phyloP scores from a whole-genome alignment of 495 filamentous ascomycete species.

The Aspergillus saccharolyticus region DNA sequence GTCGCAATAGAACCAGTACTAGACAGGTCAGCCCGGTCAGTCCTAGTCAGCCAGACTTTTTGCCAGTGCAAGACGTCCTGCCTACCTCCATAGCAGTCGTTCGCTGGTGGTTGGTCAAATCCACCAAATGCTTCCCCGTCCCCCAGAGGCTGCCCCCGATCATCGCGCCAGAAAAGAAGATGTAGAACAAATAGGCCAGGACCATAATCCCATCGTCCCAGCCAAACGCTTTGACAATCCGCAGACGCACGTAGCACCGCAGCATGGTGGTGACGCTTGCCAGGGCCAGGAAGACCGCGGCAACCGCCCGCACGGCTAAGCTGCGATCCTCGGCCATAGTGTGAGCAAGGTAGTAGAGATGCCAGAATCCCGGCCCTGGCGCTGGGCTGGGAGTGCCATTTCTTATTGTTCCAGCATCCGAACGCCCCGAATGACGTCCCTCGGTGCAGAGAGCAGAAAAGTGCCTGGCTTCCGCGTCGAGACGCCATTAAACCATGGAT shows the following conservation, averaged over 20 bases:
- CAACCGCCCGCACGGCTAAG: not conserved
- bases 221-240: conserved; percentile 16
- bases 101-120: conserved; percentile 8
- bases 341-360: not conserved
- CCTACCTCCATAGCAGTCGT: conserved; percentile 18
- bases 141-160: conserved; percentile 18
- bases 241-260: conserved; percentile 15
- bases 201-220: conserved; percentile 20
- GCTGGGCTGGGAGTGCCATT: not conserved
- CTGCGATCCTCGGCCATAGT: not conserved
- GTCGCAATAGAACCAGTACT: conserved; percentile 12
- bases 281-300: not conserved
- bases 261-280: conserved; percentile 1
- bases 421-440: not conserved
- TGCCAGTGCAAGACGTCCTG: too few relatives aligned
- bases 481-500: not conserved
- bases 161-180: conserved; percentile 18
- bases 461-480: not conserved
- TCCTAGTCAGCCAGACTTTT: too few relatives aligned
- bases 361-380: not conserved
- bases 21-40: not conserved
- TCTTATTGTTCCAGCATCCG: not conserved
- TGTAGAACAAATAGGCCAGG: conserved; percentile 13
- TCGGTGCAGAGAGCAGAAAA: not conserved
- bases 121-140: conserved; percentile 15